Conservation (phyloP, 306 rosid genomes). For the peach (Prunus persica) region Prunus_persica_NCBIv2 NC_034013.1:913001-913500, state of each 20-base stretch:
- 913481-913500: conserved; percentile 37
- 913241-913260: neutral
- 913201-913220: neutral
- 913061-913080: neutral
- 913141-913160: neutral
- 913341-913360: neutral
- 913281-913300: neutral
- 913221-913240: neutral
- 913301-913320: neutral
- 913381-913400: conserved; percentile 55
- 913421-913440: conserved; percentile 82
- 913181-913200: neutral
- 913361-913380: conserved; percentile 5
- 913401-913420: conserved; percentile 87
- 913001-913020: conserved; percentile 38
- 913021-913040: conserved; percentile 7
- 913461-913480: conserved; percentile 77
- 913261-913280: neutral
- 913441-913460: conserved; percentile 73
- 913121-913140: neutral
- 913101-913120: neutral
- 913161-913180: neutral
- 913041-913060: neutral
- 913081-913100: neutral
- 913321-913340: neutral